phyloP scores from a whole-genome alignment of 2,329 filamentous ascomycete species.

The Alternaria sp. region DNA sequence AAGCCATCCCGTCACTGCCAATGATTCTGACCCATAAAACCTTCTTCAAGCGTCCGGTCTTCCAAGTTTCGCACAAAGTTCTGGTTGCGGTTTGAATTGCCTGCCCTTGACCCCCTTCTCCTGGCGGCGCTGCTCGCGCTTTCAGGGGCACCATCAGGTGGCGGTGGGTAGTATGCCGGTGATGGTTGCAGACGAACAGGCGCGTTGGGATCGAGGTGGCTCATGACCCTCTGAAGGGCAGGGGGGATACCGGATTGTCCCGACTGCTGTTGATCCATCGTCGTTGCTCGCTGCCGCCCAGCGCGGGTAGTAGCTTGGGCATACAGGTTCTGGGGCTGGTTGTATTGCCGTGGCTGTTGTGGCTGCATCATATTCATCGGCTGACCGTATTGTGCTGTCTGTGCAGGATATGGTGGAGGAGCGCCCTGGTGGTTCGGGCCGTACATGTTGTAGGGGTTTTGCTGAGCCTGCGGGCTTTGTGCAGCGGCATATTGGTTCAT shows the following conservation, averaged over 20 bases:
- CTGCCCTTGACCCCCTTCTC: conserved; percentile 76
- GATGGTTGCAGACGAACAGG: conserved; percentile 94
- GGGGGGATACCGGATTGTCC: conserved; percentile 91
- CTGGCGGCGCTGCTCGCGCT: conserved; percentile 69
- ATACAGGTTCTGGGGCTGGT: conserved; percentile 74
- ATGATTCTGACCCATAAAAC: conserved; percentile 75
- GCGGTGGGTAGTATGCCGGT: conserved; percentile 95
- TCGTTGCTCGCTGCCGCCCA: conserved; percentile 87
- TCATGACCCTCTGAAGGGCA: conserved; percentile 91
- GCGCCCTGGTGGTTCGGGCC: conserved; percentile 68
- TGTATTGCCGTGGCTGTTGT: conserved; percentile 48
- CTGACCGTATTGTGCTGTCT: conserved; percentile 60
- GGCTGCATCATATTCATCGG: conserved; percentile 62
- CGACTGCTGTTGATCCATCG: conserved; percentile 93
- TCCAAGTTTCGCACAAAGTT: conserved; percentile 96
- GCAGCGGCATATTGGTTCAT: conserved; percentile 60
- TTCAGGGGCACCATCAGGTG: conserved; percentile 79
- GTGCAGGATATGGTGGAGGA: conserved; percentile 80
- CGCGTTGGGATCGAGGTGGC: conserved; percentile 91
- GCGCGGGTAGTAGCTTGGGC: conserved; percentile 77
- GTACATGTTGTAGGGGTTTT: conserved; percentile 85
- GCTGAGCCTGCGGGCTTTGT: conserved; percentile 55
- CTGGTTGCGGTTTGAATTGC: conserved; percentile 67
- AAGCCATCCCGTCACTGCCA: conserved; percentile 62
- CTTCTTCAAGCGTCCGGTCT: conserved; percentile 91